Conservation (phyloP, 148 eudicot genomes). For the Suaeda aralocaspica region DNA sequence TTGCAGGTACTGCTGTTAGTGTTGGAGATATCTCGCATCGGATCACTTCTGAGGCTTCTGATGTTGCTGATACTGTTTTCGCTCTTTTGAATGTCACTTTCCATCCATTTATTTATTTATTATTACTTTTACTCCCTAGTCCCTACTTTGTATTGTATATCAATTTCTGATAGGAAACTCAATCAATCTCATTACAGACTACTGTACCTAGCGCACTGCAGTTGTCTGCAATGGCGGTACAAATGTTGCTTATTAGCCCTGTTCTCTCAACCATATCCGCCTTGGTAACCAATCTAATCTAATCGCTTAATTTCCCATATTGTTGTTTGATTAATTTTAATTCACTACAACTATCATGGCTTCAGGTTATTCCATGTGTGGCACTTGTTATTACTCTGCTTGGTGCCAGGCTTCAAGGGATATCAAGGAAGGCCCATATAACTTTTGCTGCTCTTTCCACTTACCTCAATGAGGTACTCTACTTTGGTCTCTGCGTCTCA, state of each 20-base stretch:
- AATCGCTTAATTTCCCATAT: not conserved
- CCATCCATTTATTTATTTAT: not conserved
- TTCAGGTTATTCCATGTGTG: slow-evolving; percentile 75
- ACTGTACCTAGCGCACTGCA: slow-evolving; percentile 78
- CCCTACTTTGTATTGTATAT: not conserved
- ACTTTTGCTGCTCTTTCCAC: slow-evolving; percentile 78
- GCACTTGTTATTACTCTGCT: slow-evolving; percentile 56
- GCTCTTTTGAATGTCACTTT: slow-evolving; percentile 59
- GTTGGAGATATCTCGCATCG: slow-evolving; percentile 76
- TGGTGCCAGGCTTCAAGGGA: slow-evolving; percentile 71
- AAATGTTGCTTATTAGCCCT: slow-evolving; percentile 83
- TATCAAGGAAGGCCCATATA: slow-evolving; percentile 70
- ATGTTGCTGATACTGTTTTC: slow-evolving; percentile 72
- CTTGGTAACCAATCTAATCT: slow-evolving; percentile 46
- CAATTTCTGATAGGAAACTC: not conserved
- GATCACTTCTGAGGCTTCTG: slow-evolving; percentile 76
- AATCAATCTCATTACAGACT: slow-evolving; percentile 44
- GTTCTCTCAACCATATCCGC: slow-evolving; percentile 62
- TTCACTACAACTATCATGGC: slow-evolving; percentile 18
- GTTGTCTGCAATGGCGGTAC: slow-evolving; percentile 77
- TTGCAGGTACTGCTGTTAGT: slow-evolving; percentile 31
- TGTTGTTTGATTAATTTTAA: slow-evolving; percentile 7
- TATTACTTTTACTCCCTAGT: not conserved
- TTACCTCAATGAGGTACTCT: slow-evolving; percentile 84
- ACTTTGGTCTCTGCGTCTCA: too few species aligned